These are phyloP conservation scores for Juglanconis oblonga DNA, from an alignment of 2,329 filamentous ascomycete genomes.

Conservation along the genomic window DNA sequence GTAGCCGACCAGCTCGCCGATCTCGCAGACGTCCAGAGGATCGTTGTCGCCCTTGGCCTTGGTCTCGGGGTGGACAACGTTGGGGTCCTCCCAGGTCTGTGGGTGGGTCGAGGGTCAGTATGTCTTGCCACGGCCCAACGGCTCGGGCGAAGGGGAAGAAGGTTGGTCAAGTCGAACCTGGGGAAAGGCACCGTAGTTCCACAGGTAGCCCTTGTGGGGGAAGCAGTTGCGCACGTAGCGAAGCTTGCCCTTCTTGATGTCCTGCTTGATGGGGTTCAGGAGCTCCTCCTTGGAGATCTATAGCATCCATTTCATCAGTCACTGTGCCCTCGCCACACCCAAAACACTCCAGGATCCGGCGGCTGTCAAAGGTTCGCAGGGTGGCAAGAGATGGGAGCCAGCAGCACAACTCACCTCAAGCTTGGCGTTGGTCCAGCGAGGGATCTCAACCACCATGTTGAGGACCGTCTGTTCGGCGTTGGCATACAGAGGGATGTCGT, in stretches of 20 bases:
- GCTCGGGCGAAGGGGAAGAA: neutral
- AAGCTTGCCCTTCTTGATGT: constrained; percentile 99
- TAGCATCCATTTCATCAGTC: neutral
- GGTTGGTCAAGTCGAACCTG: constrained; percentile 58
- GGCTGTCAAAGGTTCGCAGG: neutral
- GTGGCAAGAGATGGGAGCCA: neutral
- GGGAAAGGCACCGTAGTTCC: constrained; percentile 99
- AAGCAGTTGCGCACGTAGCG: constrained; percentile 99
- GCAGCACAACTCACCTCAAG: constrained; percentile 71
- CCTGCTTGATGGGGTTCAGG: constrained; percentile 99
- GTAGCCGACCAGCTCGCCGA: constrained; percentile 96
- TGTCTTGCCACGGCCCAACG: neutral
- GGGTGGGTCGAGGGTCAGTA: constrained; percentile 12
- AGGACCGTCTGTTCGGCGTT: constrained; percentile 92
- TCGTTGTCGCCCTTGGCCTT: constrained; percentile 99
- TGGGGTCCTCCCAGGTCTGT: constrained; percentile 99
- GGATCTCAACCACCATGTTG: constrained; percentile 99
- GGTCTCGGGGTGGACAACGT: constrained; percentile 92
- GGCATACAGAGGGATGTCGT: constrained; percentile 97
- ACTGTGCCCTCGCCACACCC: neutral
- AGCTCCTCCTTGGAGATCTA: constrained; percentile 98
- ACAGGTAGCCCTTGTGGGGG: constrained; percentile 99
- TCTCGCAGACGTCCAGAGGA: constrained; percentile 98
- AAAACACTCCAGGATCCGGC: neutral
- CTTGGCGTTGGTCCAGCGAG: constrained; percentile 99